Conservation (phyloP, 1,139 yeast genomes). For the Suhomyces panamericanus region DNA sequence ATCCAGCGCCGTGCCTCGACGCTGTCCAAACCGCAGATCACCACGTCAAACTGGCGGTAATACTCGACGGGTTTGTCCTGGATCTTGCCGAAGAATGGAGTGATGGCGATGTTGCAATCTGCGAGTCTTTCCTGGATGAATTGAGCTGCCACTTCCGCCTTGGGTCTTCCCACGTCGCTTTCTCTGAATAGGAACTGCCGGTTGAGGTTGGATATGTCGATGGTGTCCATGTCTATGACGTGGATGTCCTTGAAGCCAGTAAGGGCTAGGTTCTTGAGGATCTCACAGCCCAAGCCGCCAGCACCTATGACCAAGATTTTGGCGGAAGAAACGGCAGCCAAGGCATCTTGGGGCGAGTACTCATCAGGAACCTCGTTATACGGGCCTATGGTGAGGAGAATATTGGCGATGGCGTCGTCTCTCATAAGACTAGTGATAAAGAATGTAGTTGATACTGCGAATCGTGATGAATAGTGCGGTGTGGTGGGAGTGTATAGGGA, state of each 20-base stretch:
- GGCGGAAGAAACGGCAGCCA: slow-evolving; percentile 27
- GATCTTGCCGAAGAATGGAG: slow-evolving; percentile 62
- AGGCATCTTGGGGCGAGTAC: slow-evolving; percentile 29
- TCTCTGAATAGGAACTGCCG: slow-evolving; percentile 83
- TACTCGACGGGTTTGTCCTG: slow-evolving; percentile 69
- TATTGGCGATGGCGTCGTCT: slow-evolving; percentile 23
- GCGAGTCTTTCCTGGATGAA: slow-evolving; percentile 52
- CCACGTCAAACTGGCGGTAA: slow-evolving; percentile 67
- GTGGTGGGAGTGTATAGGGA: not conserved
- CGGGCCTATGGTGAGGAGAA: slow-evolving; percentile 38
- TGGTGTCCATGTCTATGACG: slow-evolving; percentile 93
- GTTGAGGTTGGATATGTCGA: slow-evolving; percentile 85
- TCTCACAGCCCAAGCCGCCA: slow-evolving; percentile 95
- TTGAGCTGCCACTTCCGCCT: slow-evolving; percentile 77
- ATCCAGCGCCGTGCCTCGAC: slow-evolving; percentile 93
- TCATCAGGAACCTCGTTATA: slow-evolving; percentile 44
- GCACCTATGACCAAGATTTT: slow-evolving; percentile 74
- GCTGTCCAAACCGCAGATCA: slow-evolving; percentile 86
- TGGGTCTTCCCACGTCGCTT: slow-evolving; percentile 73
- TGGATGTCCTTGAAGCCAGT: slow-evolving; percentile 74
- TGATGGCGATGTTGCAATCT: slow-evolving; percentile 46
- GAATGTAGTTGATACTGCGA: no score
- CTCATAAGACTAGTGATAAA: not conserved
- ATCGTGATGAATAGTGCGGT: no score
- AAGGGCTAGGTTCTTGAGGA: slow-evolving; percentile 77